These are phyloP conservation scores for Nicotiana sylvestris DNA, from an alignment of 257 asterid species.

Conservation along the genomic window DNA sequence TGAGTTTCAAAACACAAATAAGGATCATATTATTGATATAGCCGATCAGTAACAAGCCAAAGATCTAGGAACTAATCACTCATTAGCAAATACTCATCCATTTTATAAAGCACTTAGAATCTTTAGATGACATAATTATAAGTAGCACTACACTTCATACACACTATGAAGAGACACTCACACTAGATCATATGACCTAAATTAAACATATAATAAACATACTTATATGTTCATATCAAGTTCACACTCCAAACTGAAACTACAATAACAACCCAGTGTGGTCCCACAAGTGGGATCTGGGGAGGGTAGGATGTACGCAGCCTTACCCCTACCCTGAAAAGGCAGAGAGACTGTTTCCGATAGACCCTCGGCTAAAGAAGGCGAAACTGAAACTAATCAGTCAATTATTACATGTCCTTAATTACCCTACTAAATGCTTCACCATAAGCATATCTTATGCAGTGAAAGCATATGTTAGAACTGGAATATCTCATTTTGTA, in stretches of 20 bases:
- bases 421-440: constrained; percentile 38
- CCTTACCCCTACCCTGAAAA: too few relatives aligned
- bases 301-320: too few relatives aligned
- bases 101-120: not conserved
- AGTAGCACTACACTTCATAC: not conserved
- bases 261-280: not conserved
- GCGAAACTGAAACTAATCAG: not conserved
- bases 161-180: not conserved
- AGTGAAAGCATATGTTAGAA: constrained; percentile 15
- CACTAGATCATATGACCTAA: not conserved
- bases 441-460: constrained; percentile 21
- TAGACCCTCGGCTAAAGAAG: too few relatives aligned
- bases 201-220: constrained; percentile 2
- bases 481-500: constrained; percentile 40
- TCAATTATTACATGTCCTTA: constrained; percentile 30
- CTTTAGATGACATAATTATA: not conserved
- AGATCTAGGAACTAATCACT: not conserved
- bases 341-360: too few relatives aligned
- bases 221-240: not conserved
- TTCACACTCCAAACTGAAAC: not conserved
- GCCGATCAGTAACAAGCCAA: not conserved
- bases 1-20: not conserved
- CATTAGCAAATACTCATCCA: not conserved
- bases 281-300: too few relatives aligned
- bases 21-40: not conserved